A percentile compares a stretch with the other conserved stretches of the same genome.
These are phyloP conservation scores for Phlyctochytrium bullatum DNA, from an alignment of 192 early-diverging fungal genomes.

Conservation along the genomic window DNA sequence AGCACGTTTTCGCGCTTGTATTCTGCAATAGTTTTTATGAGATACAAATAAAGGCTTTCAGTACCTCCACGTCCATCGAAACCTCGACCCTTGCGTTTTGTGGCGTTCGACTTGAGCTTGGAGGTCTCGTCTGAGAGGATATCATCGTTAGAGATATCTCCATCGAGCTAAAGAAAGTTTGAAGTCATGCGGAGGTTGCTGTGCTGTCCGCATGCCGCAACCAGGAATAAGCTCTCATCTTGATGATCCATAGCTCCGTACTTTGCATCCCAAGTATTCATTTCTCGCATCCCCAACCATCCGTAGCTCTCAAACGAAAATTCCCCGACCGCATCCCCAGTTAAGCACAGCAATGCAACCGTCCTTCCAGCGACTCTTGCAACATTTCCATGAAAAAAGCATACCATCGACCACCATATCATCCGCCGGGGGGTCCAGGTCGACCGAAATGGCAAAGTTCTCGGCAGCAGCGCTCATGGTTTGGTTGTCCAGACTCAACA, in stretches of 20 bases:
- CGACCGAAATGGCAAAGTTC: constrained; percentile 37
- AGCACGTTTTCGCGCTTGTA: constrained; percentile 3
- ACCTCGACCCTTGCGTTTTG: constrained; percentile 45
- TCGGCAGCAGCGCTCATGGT: constrained; percentile 14
- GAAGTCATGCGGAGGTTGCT: no score
- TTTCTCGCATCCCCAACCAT: no score
- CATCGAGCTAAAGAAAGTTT: neutral
- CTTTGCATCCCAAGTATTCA: no score
- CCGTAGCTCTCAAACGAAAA: no score
- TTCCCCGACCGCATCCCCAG: no score
- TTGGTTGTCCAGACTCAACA: no score
- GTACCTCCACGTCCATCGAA: constrained; percentile 35
- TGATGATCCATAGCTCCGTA: no score
- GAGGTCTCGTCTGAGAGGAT: constrained; percentile 1
- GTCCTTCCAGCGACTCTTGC: no score
- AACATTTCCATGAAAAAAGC: no score
- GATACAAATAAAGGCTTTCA: neutral
- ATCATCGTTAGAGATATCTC: neutral
- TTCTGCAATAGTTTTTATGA: neutral
- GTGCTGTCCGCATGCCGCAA: no score
- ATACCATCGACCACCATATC: constrained; percentile 38
- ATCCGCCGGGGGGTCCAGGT: constrained; percentile 45
- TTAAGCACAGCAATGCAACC: no score
- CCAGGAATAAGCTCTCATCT: no score
- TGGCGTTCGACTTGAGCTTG: constrained; percentile 28